Evolutionary conservation across 768 basidiomycete species (phyloP), one percentile per base, ranked within the genome.

Genomic region (Dictyophora rubrovolvata): DNA sequence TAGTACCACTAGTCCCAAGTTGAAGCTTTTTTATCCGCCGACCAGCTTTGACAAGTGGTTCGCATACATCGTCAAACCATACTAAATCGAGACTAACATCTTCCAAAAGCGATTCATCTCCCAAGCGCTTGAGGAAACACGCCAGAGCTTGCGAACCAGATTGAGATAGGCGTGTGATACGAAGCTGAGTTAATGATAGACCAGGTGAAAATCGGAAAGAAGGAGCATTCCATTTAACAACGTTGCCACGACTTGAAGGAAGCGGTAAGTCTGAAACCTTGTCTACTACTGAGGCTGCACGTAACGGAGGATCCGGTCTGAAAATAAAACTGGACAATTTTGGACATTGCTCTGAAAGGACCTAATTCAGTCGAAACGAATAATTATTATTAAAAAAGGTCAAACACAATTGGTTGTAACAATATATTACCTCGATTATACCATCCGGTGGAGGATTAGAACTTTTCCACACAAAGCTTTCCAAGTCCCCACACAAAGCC

Each of bases 1-100:
- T 74, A 12, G 73, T 75, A 12, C 74, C 74, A 23, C 61, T 65
- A 9, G 74, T 73, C 12, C 69, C 68, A 5, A 75, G 54, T n/a
- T 56, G 65, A 48, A 75, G 54, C 23, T 63, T 65, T 53, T 65
- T 67, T 18, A 74, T 57, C 55, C 67, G 69, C 52, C 65, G 58
- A 33, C 70, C 69, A n/a, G 70, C 71, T 23, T 62, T 60, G 33
- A 65, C 71, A 21, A 75, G 66, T 53, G 63, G 66, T 28, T 73
- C 66, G 61, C 74, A 74, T 16, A 60, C 49, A 61, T 74, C 74
- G 62, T 75, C 74, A 56, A 75, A 63, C 74, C 73, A 75, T 21
- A 74, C 64, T 52, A 74, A 71, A 63, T 75, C 69, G 46, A 74
- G 56, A 42, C 28, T 51, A n/a, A 75, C 59, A 20, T 65, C 63